These are phyloP conservation scores for Naganishia sp. DNA, from an alignment of 1,284 basidiomycete genomes.

Conservation along the genomic window DNA sequence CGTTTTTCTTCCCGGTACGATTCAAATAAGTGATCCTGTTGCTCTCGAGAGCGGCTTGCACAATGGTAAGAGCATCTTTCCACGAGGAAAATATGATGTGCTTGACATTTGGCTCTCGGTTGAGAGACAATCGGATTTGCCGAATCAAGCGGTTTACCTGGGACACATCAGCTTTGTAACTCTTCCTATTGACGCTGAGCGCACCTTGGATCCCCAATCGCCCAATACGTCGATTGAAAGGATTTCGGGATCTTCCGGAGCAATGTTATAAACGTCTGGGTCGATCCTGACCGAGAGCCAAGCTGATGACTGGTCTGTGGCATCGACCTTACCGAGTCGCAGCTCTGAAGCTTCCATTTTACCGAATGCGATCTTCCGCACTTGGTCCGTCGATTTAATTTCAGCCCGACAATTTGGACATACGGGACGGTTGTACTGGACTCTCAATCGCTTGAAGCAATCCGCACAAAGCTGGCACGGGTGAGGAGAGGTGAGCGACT, in stretches of 20 bases:
- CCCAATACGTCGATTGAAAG: constrained; percentile 46
- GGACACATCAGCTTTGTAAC: not conserved
- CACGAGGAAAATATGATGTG: constrained; percentile 32
- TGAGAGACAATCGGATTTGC: constrained; percentile 46
- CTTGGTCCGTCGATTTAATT: not conserved
- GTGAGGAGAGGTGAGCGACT: not conserved
- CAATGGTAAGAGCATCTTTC: constrained; percentile 40
- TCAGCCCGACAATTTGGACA: constrained; percentile 11
- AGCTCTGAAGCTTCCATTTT: constrained; percentile 26
- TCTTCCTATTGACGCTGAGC: constrained; percentile 31
- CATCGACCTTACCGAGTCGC: constrained; percentile 40
- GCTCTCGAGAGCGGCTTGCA: constrained; percentile 44
- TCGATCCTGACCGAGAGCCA: constrained; percentile 29
- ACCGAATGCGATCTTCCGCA: constrained; percentile 7
- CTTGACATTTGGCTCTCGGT: constrained; percentile 33
- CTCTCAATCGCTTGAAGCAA: constrained; percentile 3
- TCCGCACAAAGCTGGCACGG: constrained; percentile 6
- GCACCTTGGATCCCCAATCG: constrained; percentile 51
- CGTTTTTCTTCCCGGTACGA: constrained; percentile 36
- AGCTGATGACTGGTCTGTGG: constrained; percentile 37
- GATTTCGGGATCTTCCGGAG: constrained; percentile 31
- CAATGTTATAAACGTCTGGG: constrained; percentile 3
- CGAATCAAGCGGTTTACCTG: constrained; percentile 52
- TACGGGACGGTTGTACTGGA: not conserved
- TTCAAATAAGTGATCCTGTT: constrained; percentile 49